Conservation (phyloP, 2,329 filamentous ascomycete species). For the Arthroderma sp. region DNA sequence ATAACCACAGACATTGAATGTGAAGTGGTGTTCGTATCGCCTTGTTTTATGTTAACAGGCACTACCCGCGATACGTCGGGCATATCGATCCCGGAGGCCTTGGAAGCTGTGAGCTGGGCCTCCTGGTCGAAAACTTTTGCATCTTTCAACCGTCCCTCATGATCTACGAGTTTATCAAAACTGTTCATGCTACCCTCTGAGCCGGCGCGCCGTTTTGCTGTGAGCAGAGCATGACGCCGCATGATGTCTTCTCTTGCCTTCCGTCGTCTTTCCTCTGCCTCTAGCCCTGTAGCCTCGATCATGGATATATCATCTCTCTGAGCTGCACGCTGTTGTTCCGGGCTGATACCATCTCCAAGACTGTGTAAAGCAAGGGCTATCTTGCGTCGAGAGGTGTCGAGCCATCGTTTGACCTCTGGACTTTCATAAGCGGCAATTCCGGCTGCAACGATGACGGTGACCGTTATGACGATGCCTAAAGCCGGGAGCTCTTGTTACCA, state of each 20-base stretch:
- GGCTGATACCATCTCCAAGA: constrained; percentile 49
- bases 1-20: constrained; percentile 16
- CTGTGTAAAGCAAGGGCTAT: constrained; percentile 48
- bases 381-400: constrained; percentile 49
- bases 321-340: constrained; percentile 26
- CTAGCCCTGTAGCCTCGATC: constrained; percentile 34
- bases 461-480: constrained; percentile 50
- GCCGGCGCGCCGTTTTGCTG: constrained; percentile 25
- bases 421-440: constrained; percentile 53
- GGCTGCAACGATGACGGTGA: constrained; percentile 50
- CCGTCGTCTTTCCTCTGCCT: constrained; percentile 35
- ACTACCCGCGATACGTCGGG: constrained; percentile 13
- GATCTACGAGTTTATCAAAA: constrained; percentile 38
- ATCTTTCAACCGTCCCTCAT: constrained; percentile 27
- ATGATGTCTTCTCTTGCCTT: constrained; percentile 36
- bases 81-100: constrained; percentile 30
- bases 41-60: constrained; percentile 19
- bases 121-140: background rate
- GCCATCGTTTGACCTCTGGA: constrained; percentile 51
- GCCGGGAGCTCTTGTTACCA: constrained; percentile 11
- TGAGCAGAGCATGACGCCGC: constrained; percentile 31
- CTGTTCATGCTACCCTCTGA: constrained; percentile 18
- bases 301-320: constrained; percentile 35
- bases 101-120: constrained; percentile 17
- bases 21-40: constrained; percentile 9